Conservation (phyloP, 2,329 filamentous ascomycete genomes). For the Byssothecium circinans region DNA sequence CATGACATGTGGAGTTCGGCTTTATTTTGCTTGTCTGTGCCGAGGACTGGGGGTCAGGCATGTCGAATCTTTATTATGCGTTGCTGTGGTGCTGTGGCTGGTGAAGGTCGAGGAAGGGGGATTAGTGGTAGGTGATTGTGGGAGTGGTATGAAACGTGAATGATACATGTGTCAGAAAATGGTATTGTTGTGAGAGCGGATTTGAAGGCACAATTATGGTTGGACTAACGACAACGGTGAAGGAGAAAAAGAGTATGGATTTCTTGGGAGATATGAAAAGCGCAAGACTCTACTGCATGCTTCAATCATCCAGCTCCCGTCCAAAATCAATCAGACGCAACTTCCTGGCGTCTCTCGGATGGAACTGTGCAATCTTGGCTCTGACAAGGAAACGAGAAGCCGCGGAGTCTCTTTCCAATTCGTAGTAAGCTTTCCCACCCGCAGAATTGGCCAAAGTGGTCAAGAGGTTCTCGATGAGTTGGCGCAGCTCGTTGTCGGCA, state of each 20-base stretch:
- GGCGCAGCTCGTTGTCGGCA: constrained; percentile 52
- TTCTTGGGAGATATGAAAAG: background rate
- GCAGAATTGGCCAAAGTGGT: constrained; percentile 43
- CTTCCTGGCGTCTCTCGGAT: constrained; percentile 56
- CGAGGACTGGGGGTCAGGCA: too few species aligned
- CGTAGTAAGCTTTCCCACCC: constrained; percentile 49
- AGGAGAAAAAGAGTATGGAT: too few species aligned
- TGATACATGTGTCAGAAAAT: constrained; percentile 3
- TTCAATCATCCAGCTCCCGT: constrained; percentile 41
- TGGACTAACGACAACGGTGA: background rate
- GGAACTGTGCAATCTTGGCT: constrained; percentile 59
- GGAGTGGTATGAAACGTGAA: constrained; percentile 8
- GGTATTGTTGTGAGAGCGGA: constrained; percentile 2
- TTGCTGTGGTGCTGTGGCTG: constrained; percentile 6
- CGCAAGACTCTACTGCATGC: too few species aligned
- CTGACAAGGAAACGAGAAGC: constrained; percentile 57
- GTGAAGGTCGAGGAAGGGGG: background rate
- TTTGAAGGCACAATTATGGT: constrained; percentile 9
- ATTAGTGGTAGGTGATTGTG: background rate
- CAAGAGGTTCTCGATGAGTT: constrained; percentile 51
- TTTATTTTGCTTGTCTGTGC: too few species aligned
- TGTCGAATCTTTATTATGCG: too few species aligned
- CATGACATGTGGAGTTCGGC: background rate
- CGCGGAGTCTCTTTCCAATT: constrained; percentile 54
- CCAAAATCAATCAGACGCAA: constrained; percentile 59